These are phyloP conservation scores for Zanthoxylum bungeanum DNA, from an alignment of 345 rosid genomes.

Conservation along the genomic window DNA sequence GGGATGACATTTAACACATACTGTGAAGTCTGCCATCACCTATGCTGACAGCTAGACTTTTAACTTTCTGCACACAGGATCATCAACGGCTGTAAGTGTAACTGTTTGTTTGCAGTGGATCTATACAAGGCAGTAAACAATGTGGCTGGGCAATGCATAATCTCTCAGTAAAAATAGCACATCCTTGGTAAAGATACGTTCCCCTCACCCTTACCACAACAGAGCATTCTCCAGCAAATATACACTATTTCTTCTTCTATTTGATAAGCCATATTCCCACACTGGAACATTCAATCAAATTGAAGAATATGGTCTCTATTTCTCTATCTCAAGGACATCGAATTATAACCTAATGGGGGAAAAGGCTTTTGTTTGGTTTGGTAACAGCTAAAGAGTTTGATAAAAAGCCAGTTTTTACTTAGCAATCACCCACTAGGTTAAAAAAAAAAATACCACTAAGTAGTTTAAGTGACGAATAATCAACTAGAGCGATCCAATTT, in stretches of 20 bases:
- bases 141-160: not conserved
- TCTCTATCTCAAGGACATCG: too few relatives aligned
- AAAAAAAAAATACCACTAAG: too few relatives aligned
- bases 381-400: too few relatives aligned
- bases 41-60: not conserved
- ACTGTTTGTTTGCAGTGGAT: not conserved
- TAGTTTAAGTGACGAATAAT: too few relatives aligned
- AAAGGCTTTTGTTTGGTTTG: too few relatives aligned
- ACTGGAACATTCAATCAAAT: not conserved
- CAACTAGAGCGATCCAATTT: too few relatives aligned
- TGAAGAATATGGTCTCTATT: not conserved
- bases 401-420: not conserved
- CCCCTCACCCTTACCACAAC: not conserved
- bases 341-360: too few relatives aligned
- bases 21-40: not conserved
- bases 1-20: not conserved
- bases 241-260: not conserved
- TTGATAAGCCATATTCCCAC: not conserved
- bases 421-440: too few relatives aligned
- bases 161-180: not conserved
- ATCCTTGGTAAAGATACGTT: not conserved
- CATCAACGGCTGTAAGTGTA: not conserved
- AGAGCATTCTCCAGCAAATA: not conserved
- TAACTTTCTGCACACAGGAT: not conserved
- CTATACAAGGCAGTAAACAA: not conserved